Evolutionary conservation across 352 stramenopile genomes (phyloP).

Genomic region (Phytophthora sansomeana): DNA sequence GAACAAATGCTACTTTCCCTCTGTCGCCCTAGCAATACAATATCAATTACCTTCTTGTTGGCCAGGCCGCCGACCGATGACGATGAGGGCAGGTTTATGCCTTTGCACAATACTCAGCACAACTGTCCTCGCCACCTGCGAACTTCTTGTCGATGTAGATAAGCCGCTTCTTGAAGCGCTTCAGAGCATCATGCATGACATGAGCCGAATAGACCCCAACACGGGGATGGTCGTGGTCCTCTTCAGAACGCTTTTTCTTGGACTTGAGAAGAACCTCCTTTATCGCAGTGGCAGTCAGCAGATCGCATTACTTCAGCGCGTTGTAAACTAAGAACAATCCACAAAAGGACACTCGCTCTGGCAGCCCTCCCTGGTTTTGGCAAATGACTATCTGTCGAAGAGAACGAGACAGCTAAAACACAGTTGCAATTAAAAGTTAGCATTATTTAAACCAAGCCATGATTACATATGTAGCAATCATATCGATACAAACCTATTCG

Average conservation of each 20-base stretch:
- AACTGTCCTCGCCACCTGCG: not conserved
- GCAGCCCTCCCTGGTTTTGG: conserved; percentile 6
- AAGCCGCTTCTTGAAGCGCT: not conserved
- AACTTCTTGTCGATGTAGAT: conserved; percentile 9
- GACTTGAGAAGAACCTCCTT: not conserved
- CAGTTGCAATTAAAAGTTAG: no score
- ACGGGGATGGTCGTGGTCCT: conserved; percentile 5
- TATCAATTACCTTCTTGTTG: no score
- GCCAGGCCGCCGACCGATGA: no score
- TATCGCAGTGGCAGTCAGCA: not conserved
- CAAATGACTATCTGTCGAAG: no score
- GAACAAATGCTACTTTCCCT: no score
- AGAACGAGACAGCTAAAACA: no score
- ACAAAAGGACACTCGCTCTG: conserved; percentile 1
- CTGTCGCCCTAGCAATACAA: no score
- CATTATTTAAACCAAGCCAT: no score
- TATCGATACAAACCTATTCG: no score
- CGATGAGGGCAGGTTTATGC: no score
- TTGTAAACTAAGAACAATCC: conserved; percentile 14
- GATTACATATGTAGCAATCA: no score
- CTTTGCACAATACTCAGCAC: not conserved
- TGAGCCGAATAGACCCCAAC: conserved; percentile 6
- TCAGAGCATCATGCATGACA: conserved; percentile 1
- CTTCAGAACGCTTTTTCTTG: not conserved
- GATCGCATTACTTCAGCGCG: conserved; percentile 3